Conservation (phyloP, 2,329 filamentous ascomycete genomes). For the Xylaria polymorpha region DNA sequence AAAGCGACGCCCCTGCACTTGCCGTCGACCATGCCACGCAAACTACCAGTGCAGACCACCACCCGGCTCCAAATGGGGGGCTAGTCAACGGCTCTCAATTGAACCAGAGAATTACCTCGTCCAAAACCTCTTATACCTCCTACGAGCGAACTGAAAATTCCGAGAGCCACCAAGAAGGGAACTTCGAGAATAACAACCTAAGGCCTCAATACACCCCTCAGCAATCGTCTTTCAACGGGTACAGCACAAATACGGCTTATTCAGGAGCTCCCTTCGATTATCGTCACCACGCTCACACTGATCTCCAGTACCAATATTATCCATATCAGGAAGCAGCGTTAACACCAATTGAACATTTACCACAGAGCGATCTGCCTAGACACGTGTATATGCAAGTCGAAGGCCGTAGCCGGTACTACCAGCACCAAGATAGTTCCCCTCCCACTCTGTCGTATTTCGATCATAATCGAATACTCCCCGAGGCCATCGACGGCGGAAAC, state of each 20-base stretch:
- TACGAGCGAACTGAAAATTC: not conserved
- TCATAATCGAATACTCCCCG: not conserved
- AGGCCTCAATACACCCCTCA: not conserved
- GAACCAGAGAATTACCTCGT: not conserved
- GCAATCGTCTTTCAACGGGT: not conserved
- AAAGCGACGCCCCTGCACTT: not conserved
- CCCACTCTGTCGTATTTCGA: not conserved
- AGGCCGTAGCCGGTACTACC: not conserved
- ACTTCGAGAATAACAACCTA: not conserved
- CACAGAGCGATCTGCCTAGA: not conserved
- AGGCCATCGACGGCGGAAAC: no score
- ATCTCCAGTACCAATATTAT: constrained; percentile 12
- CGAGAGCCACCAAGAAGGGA: not conserved
- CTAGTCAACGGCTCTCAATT: not conserved
- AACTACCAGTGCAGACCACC: no score
- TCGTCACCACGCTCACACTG: not conserved
- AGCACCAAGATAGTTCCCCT: not conserved
- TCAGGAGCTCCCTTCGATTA: constrained; percentile 7
- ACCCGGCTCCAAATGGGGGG: not conserved
- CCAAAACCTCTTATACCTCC: no score
- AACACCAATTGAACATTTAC: not conserved
- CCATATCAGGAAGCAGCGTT: constrained; percentile 16
- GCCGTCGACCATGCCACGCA: no score
- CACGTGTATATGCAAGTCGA: constrained; percentile 1
- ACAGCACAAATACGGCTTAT: not conserved